phyloP scores from a whole-genome alignment of 176 grass and related monocot species.

The Chloris gayana region DNA sequence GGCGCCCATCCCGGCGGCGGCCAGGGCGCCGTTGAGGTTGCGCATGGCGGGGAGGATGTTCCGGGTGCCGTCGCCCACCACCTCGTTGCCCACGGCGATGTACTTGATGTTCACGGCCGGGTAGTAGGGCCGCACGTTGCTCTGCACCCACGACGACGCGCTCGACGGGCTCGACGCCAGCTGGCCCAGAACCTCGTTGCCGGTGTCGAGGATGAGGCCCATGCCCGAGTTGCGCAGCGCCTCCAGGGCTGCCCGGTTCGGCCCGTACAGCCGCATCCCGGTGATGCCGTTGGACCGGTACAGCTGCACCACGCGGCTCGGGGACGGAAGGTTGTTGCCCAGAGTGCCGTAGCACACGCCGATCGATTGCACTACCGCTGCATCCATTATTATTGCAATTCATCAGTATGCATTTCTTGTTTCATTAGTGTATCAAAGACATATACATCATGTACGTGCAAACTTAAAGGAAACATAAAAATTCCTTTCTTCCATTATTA shows the following conservation, averaged over 20 bases:
- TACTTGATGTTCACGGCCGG: conserved; percentile 54
- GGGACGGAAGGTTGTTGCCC: conserved; percentile 60
- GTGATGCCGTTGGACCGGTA: conserved; percentile 63
- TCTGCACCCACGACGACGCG: conserved; percentile 53
- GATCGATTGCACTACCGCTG: conserved; percentile 61
- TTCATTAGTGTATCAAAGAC: no score
- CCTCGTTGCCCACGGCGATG: conserved; percentile 77
- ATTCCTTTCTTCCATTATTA: no score
- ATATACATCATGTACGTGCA: no score
- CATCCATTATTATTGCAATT: neutral
- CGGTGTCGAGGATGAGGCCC: conserved; percentile 48
- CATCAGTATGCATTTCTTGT: no score
- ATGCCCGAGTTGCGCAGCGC: conserved; percentile 51
- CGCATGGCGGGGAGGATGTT: conserved; percentile 68
- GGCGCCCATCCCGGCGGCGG: neutral
- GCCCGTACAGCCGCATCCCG: conserved; percentile 65
- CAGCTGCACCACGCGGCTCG: conserved; percentile 50
- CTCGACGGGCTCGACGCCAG: conserved; percentile 26
- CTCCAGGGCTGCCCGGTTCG: conserved; percentile 33
- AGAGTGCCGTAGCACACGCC: conserved; percentile 69
- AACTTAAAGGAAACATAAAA: no score
- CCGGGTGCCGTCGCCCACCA: conserved; percentile 28
- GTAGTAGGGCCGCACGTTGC: conserved; percentile 55
- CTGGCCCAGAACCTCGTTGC: neutral
- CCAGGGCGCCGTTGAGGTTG: conserved; percentile 49